phyloP scores from a whole-genome alignment of 176 grass and related monocot species.

The barley (Hordeum vulgare) region MorexV3_pseudomolecules_assembly NC_058523.1:534669579-534670078 shows the following conservation, averaged over 20 bases:
- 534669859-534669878: slow-evolving; percentile 1
- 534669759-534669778: slow-evolving; percentile 11
- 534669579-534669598: no score
- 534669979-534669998: not conserved
- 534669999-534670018: slow-evolving; percentile 12
- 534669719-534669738: not conserved
- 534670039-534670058: slow-evolving; percentile 25
- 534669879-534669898: not conserved
- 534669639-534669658: no score
- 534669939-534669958: slow-evolving; percentile 33
- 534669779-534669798: slow-evolving; percentile 50
- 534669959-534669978: not conserved
- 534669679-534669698: no score
- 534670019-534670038: not conserved
- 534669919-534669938: slow-evolving; percentile 40
- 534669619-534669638: no score
- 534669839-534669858: slow-evolving; percentile 14
- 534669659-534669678: no score
- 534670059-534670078: slow-evolving; percentile 73
- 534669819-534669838: slow-evolving; percentile 13
- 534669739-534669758: slow-evolving; percentile 28
- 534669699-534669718: no score
- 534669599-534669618: no score
- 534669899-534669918: not conserved
- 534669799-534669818: slow-evolving; percentile 20